These are phyloP conservation scores for Carallia brachiata DNA, from an alignment of 345 rosid genomes.

Conservation along the genomic window DNA sequence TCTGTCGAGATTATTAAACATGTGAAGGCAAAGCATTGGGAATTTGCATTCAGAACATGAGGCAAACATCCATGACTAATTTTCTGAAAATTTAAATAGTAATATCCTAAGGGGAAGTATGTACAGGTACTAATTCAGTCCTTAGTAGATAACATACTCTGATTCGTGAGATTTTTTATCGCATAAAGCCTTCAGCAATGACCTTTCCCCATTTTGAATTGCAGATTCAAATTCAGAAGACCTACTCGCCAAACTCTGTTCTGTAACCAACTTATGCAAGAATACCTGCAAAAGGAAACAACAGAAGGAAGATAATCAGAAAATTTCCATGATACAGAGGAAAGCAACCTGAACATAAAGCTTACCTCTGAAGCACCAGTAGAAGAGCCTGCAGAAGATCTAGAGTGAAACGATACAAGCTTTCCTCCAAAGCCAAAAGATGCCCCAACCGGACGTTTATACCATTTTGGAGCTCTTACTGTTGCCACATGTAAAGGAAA, in stretches of 20 bases:
- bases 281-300: slow-evolving; percentile 49
- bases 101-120: not conserved
- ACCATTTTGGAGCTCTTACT: slow-evolving; percentile 96
- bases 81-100: not conserved
- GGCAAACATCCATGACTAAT: not conserved
- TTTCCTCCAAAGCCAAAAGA: slow-evolving; percentile 99
- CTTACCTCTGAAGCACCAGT: slow-evolving; percentile 70
- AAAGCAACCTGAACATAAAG: slow-evolving; percentile 9
- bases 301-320: slow-evolving; percentile 11
- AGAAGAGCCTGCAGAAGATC: slow-evolving; percentile 40
- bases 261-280: slow-evolving; percentile 78
- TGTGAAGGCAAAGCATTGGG: slow-evolving; percentile 1
- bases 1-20: slow-evolving; percentile 36
- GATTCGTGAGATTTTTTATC: slow-evolving; percentile 80
- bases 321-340: slow-evolving; percentile 3
- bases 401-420: slow-evolving; percentile 75
- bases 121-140: not conserved
- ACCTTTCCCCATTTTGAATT: slow-evolving; percentile 78
- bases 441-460: slow-evolving; percentile 80
- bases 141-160: slow-evolving; percentile 53
- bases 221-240: slow-evolving; percentile 91
- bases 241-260: slow-evolving; percentile 68
- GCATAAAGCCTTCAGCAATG: slow-evolving; percentile 68
- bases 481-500: slow-evolving; percentile 38
- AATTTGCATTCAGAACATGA: slow-evolving; percentile 2